Conservation (phyloP, 2,329 filamentous ascomycete genomes). For the Raffaelea albimanens region DNA sequence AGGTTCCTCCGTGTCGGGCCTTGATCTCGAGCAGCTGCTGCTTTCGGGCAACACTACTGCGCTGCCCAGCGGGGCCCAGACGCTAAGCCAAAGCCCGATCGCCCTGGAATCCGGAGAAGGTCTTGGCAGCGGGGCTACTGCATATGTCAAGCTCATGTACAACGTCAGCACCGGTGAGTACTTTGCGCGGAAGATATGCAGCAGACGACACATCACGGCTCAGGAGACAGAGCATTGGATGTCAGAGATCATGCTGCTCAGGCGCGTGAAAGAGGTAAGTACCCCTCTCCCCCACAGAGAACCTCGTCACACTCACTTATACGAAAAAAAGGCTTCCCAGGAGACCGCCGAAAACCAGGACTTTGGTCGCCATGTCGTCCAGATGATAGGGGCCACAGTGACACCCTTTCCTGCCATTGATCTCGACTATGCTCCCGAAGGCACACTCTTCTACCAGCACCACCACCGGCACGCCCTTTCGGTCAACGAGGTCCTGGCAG, state of each 20-base stretch:
- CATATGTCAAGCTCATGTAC: neutral
- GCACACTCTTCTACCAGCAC: neutral
- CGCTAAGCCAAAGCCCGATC: neutral
- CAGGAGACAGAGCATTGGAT: neutral
- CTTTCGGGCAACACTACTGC: neutral
- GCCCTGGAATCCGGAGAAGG: neutral
- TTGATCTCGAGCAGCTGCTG: neutral
- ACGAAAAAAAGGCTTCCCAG: neutral
- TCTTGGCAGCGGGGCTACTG: neutral
- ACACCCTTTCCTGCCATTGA: neutral
- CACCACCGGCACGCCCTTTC: neutral
- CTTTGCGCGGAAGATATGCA: neutral
- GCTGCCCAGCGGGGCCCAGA: neutral
- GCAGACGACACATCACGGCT: neutral
- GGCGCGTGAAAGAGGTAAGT: neutral
- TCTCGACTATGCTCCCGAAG: neutral
- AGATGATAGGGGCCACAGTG: neutral
- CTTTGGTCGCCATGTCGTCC: neutral
- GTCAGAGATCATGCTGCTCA: neutral
- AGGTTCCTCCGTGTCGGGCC: neutral
- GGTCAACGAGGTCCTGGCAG: slow-evolving; percentile 5
- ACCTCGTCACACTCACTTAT: neutral
- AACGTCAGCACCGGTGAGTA: neutral
- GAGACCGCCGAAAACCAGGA: neutral
- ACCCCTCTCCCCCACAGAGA: neutral